Evolutionary conservation across 371 early-diverging fungal genomes (phyloP), one percentile per base, ranked within the genome.

Genomic region (Zancudomyces culisetae): DNA sequence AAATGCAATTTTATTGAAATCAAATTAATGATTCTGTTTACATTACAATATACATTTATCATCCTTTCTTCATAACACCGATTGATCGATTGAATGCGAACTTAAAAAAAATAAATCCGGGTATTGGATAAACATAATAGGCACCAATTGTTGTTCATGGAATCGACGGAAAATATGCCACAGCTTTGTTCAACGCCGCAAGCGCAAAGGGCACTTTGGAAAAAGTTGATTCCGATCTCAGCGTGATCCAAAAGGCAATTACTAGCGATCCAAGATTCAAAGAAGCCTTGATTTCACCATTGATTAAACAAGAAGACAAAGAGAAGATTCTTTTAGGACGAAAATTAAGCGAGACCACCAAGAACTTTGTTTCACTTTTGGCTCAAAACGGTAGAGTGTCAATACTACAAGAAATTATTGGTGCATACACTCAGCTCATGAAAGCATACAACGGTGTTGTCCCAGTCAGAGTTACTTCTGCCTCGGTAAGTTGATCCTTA

Each of bases 101-200:
- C n/a, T n/a, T n/a, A n/a, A n/a, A n/a, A n/a, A n/a, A n/a, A n/a
- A n/a, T n/a, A n/a, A n/a, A n/a, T n/a, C n/a, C n/a, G n/a, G n/a
- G n/a, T n/a, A n/a, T n/a, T n/a, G n/a, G n/a, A 45, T 45, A 10
- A 45, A 45, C 42, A 8, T 41, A 45, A 50, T 60, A 89, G 87
- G 77, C 81, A 45, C 93, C 93, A 27, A 54, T 90, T 41, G 74
- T 78, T 39, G 76, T 96, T 49, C 80, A 83, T 77, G 90, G 92
- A 59, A 82, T 96, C 65, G 90, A 90, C 50, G 97, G 97, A 60
- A 87, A 92, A 62, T 96, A 96, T 64, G 95, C 97, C 53, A 90
- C 94, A 22, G 95, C 97, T 35, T 78, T 96, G 54, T 96, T 80
- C 80, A 76, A 86, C 50, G 97, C 97, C 43, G 94, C 94, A 24